phyloP scores from a whole-genome alignment of 176 grass and related monocot species.

The Chrysopogon serrulatus region DNA sequence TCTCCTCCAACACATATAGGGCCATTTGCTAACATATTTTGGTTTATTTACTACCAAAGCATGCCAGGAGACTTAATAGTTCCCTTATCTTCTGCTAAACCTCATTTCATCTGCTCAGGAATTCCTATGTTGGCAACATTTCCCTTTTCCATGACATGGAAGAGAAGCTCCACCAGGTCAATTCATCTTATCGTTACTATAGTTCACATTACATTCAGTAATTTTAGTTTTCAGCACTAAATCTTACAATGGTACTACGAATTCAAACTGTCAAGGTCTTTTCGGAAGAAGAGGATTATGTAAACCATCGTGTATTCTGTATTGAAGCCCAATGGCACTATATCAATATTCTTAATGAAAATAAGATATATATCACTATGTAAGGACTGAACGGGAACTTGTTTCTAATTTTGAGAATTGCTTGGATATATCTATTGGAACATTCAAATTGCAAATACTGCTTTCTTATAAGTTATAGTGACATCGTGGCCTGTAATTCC shows the following conservation, averaged over 20 bases:
- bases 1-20: not conserved
- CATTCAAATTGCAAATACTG: not conserved
- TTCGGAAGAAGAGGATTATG: not conserved
- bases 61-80: not conserved
- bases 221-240: not conserved
- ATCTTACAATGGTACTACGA: not conserved
- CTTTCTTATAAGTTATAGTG: not conserved
- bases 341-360: not conserved
- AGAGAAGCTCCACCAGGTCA: slow-evolving; percentile 77
- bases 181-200: slow-evolving; percentile 4
- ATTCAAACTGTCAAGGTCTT: not conserved
- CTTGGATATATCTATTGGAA: slow-evolving; percentile 7
- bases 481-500: not conserved
- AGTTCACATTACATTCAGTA: not conserved
- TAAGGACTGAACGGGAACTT: not conserved
- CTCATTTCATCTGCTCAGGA: slow-evolving; percentile 51
- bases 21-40: not conserved
- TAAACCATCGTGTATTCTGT: not conserved
- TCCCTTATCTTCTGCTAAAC: slow-evolving; percentile 22
- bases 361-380: not conserved
- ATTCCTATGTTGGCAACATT: slow-evolving; percentile 92
- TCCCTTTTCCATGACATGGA: slow-evolving; percentile 76
- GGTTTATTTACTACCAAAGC: not conserved
- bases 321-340: not conserved
- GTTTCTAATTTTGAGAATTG: not conserved